These are phyloP conservation scores for Beauveria australis DNA, from an alignment of 2,329 filamentous ascomycete species.

Conservation along the genomic window DNA sequence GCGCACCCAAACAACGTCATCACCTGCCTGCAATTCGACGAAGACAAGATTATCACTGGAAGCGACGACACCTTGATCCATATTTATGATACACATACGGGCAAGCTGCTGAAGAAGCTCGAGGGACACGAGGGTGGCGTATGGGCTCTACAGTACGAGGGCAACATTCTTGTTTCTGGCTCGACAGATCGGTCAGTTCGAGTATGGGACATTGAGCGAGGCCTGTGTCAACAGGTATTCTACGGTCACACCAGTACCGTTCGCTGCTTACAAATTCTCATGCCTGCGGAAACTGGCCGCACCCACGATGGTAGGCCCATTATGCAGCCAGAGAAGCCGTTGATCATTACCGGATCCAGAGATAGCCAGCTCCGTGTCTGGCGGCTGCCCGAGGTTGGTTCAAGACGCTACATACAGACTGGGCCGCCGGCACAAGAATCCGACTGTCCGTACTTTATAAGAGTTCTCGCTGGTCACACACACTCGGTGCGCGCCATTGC, in stretches of 20 bases:
- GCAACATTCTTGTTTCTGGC: slow-evolving; percentile 88
- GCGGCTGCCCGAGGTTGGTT: slow-evolving; percentile 77
- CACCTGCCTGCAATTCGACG: slow-evolving; percentile 94
- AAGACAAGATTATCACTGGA: slow-evolving; percentile 94
- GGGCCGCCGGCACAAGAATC: slow-evolving; percentile 63
- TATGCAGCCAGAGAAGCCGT: slow-evolving; percentile 86
- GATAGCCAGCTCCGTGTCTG: slow-evolving; percentile 92
- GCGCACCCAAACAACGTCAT: slow-evolving; percentile 95
- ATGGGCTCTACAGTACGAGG: slow-evolving; percentile 94
- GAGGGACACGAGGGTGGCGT: slow-evolving; percentile 95
- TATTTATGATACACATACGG: slow-evolving; percentile 95
- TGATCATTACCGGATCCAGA: slow-evolving; percentile 95
- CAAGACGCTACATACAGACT: slow-evolving; percentile 70
- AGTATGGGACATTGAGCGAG: slow-evolving; percentile 97
- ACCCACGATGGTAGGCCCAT: slow-evolving; percentile 63
- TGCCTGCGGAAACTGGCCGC: slow-evolving; percentile 71
- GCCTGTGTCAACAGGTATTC: slow-evolving; percentile 88
- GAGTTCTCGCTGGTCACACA: slow-evolving; percentile 74
- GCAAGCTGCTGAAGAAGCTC: slow-evolving; percentile 71
- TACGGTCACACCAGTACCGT: slow-evolving; percentile 97
- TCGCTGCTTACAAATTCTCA: slow-evolving; percentile 86
- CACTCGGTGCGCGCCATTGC: slow-evolving; percentile 96
- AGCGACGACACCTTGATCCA: slow-evolving; percentile 98
- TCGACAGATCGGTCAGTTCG: slow-evolving; percentile 95
- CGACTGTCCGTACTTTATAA: slow-evolving; percentile 92